These are phyloP conservation scores for Drosera capensis DNA, from an alignment of 148 eudicot species.

Conservation along the genomic window DNA sequence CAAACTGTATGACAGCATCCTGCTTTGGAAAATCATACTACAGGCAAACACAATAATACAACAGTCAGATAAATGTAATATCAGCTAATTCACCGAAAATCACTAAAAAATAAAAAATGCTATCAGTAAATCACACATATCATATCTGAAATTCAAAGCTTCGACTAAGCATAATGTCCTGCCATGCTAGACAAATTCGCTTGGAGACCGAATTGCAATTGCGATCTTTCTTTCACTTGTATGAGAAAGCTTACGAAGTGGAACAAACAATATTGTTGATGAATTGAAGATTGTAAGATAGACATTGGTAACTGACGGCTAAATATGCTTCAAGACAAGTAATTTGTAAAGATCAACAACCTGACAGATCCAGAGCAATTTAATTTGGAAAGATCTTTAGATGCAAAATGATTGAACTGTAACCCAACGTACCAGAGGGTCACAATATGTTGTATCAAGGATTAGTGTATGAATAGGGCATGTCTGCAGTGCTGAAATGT, in stretches of 20 bases:
- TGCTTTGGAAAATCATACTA: constrained; percentile 96
- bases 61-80: constrained; percentile 1
- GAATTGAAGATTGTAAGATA: too few relatives aligned
- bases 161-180: too few relatives aligned
- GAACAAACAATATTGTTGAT: too few relatives aligned
- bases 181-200: too few relatives aligned
- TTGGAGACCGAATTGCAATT: too few relatives aligned
- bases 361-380: not conserved
- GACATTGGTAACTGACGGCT: too few relatives aligned
- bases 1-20: constrained; percentile 80
- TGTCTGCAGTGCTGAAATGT: constrained; percentile 22
- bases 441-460: constrained; percentile 91
- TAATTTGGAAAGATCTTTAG: not conserved
- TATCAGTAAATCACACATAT: too few relatives aligned
- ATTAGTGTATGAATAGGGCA: constrained; percentile 50
- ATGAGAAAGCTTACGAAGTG: too few relatives aligned
- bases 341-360: not conserved
- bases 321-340: too few relatives aligned
- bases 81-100: not conserved
- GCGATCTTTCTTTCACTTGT: too few relatives aligned
- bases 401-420: not conserved
- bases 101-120: not conserved
- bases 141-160: too few relatives aligned
- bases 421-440: constrained; percentile 48
- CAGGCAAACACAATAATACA: constrained; percentile 16